Base-by-base conservation (phyloP, 2,329 filamentous ascomycete genomes). In the Basipetospora chlamydospora region DNA sequence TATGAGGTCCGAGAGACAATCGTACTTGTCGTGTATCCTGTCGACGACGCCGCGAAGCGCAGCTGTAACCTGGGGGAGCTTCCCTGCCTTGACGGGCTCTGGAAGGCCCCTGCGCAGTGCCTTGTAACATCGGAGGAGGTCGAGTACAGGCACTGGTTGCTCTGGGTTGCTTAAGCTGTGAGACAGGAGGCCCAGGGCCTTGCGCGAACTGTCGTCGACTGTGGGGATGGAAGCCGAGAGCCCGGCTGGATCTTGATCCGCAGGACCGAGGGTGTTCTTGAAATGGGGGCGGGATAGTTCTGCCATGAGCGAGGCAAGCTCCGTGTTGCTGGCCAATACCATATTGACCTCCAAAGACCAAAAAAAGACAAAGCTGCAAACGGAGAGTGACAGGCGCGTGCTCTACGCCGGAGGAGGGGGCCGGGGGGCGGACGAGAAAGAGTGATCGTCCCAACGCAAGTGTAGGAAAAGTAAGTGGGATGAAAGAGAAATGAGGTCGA, bases 1-100 rank as follows among this genome's bases (percentile, higher is more conserved):
- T 8, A 60, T 46, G 36, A 57, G 53, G 29, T 60, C 57, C 2
- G 55, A 55, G 21, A 66, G 58, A 41, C 59, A 60, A 2, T 41
- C 42, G 41, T 60, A 58, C 9, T 49, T 51, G 16, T 37, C 16
- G 37, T 55, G 54, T 3, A 57, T 46, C 16, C 51, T 22, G 7
- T 41, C 32, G 9, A 40, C 36, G 1, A 47, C 48, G 9, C 41
- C 44, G 3, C 44, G 39, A 15, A 50, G 31, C 6, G 51, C 35
- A 30, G 39, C 37, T 10, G 40, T 33, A 5, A 40, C 30, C 10
- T 42, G 36, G 17, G 34, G 29, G 13, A 45, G 28, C 3, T 28
- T 43, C 15, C 48, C 49, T n/a, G 51, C 45, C 36, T 55, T 59
- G 18, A 47, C 46, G 10, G 44, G 45, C 37, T 61, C 55, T 3